Percentiles rank a stretch among this genome's conserved stretches.
Evolutionary conservation across 2,329 filamentous ascomycete species (phyloP).

Genomic region (Akanthomyces muscarius): DNA sequence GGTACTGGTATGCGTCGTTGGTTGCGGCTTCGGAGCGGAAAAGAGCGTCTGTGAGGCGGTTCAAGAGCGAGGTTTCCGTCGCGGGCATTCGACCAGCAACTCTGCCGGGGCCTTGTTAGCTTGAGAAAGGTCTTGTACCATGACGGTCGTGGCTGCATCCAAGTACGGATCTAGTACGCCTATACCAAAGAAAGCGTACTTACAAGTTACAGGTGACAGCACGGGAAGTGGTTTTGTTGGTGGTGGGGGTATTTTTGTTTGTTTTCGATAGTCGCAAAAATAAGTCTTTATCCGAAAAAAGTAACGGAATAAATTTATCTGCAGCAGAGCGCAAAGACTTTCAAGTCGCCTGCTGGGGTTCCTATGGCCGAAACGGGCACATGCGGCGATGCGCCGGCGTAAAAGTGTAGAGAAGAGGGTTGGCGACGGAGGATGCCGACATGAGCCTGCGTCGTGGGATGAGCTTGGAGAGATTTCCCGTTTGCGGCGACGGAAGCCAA

Average conservation of each 20-base stretch:
- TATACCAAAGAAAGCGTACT: background rate
- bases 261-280: background rate
- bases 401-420: conserved; percentile 18
- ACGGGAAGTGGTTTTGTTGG: background rate
- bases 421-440: conserved; percentile 19
- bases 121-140: background rate
- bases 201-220: background rate
- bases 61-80: background rate
- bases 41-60: background rate
- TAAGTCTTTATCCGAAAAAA: conserved; percentile 23
- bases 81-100: conserved; percentile 8
- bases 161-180: no score
- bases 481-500: background rate
- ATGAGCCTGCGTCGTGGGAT: conserved; percentile 13
- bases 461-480: background rate
- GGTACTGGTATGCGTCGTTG: conserved; percentile 3
- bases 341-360: conserved; percentile 55
- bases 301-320: conserved; percentile 34
- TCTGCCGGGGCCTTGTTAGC: background rate
- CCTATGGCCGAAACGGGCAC: conserved; percentile 41
- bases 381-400: conserved; percentile 38
- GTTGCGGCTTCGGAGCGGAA: background rate
- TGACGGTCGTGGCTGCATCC: background rate
- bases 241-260: no score
- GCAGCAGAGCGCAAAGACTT: conserved; percentile 63